Conservation (phyloP, 2,329 filamentous ascomycete species). For the Bipolaris zeicola region DNA sequence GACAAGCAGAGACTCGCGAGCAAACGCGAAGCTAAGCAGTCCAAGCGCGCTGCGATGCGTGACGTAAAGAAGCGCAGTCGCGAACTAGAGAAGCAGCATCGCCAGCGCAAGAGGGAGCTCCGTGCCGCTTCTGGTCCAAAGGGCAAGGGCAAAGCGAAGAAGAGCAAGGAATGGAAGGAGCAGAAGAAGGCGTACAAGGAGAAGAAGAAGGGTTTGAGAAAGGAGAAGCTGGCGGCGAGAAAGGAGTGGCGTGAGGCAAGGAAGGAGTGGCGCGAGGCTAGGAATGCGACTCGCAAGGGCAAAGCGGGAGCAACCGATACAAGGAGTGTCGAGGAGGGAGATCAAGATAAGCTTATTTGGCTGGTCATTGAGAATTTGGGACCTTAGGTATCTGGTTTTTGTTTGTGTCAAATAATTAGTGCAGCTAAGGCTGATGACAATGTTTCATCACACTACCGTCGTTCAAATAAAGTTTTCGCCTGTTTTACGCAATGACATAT, state of each 20-base stretch:
- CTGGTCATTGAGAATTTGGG: slow-evolving; percentile 40
- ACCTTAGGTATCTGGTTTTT: background rate
- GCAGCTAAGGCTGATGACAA: too few relatives aligned
- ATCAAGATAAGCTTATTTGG: slow-evolving; percentile 31
- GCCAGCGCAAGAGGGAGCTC: slow-evolving; percentile 26
- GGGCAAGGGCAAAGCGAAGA: slow-evolving; percentile 30
- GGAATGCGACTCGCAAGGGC: background rate
- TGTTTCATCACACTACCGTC: too few relatives aligned
- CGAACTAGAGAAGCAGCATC: slow-evolving; percentile 25
- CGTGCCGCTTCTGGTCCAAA: slow-evolving; percentile 17
- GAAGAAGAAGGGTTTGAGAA: slow-evolving; percentile 28
- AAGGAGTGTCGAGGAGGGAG: slow-evolving; percentile 1
- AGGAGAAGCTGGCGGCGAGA: slow-evolving; percentile 17
- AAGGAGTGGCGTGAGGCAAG: slow-evolving; percentile 25
- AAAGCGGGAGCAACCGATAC: background rate
- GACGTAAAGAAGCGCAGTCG: slow-evolving; percentile 17
- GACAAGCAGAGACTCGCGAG: slow-evolving; percentile 27
- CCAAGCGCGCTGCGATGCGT: slow-evolving; percentile 22
- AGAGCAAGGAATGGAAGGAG: slow-evolving; percentile 29
- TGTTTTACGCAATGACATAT: background rate
- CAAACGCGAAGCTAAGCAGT: slow-evolving; percentile 23
- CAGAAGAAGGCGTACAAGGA: slow-evolving; percentile 30
- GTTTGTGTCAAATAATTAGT: too few relatives aligned
- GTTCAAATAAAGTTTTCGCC: background rate
- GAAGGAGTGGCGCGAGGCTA: slow-evolving; percentile 7